These are phyloP conservation scores for Phanerochaete sordida DNA, from an alignment of 768 basidiomycete species.

Conservation along the genomic window DNA sequence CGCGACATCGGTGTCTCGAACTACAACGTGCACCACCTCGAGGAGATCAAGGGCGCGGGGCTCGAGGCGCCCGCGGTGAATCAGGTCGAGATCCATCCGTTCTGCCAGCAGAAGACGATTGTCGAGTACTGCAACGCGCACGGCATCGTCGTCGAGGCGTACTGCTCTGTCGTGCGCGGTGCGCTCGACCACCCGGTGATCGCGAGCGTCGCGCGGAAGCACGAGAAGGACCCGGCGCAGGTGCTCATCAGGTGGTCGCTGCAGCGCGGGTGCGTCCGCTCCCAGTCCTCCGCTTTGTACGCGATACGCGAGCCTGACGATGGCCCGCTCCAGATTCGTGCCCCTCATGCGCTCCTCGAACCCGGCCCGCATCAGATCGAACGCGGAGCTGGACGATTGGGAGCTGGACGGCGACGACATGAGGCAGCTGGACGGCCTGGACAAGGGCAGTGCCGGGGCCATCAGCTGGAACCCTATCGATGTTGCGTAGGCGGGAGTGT, in stretches of 20 bases:
- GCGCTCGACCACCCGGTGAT: slow-evolving; percentile 47
- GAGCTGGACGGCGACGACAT: slow-evolving; percentile 65
- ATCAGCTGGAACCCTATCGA: slow-evolving; percentile 86
- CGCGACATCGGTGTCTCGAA: slow-evolving; percentile 80
- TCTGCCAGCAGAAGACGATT: slow-evolving; percentile 78
- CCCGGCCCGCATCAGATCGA: slow-evolving; percentile 66
- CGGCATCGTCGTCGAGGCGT: slow-evolving; percentile 37
- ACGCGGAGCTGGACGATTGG: slow-evolving; percentile 75
- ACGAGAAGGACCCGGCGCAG: slow-evolving; percentile 66
- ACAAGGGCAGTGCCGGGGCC: slow-evolving; percentile 69
- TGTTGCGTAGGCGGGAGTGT: slow-evolving; percentile 13
- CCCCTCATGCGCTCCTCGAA: slow-evolving; percentile 83
- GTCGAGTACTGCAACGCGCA: slow-evolving; percentile 56
- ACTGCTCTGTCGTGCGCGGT: slow-evolving; percentile 64
- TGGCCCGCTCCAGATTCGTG: slow-evolving; percentile 48
- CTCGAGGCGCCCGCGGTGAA: slow-evolving; percentile 69
- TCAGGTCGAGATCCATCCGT: slow-evolving; percentile 83
- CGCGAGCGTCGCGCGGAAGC: slow-evolving; percentile 54
- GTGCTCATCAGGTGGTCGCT: slow-evolving; percentile 88
- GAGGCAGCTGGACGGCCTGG: slow-evolving; percentile 58
- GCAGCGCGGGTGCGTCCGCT: slow-evolving; percentile 62
- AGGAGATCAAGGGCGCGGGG: slow-evolving; percentile 66
- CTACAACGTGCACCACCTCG: slow-evolving; percentile 67
- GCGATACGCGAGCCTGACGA: background rate
- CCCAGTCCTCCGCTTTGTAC: background rate